Conservation (phyloP, 176 grass and related monocot species). For the Dactylis glomerata region DNA sequence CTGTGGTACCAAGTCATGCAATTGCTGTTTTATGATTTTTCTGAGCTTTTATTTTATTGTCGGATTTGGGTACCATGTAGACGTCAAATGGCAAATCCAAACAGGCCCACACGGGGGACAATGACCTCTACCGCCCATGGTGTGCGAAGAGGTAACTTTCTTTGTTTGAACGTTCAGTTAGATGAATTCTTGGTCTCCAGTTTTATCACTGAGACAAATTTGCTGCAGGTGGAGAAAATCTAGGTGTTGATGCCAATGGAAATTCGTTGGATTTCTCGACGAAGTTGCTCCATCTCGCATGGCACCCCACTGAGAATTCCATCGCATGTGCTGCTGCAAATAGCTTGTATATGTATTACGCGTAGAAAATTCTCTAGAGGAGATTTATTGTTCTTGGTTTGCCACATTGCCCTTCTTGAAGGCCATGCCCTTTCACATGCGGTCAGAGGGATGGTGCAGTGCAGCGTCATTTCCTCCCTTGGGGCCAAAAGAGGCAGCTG, state of each 20-base stretch:
- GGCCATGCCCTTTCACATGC: slow-evolving; percentile 20
- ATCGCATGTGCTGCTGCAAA: slow-evolving; percentile 93
- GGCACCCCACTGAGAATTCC: slow-evolving; percentile 89
- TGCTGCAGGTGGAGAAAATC: slow-evolving; percentile 69
- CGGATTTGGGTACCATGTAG: slow-evolving; percentile 31
- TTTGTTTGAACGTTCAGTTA: background rate
- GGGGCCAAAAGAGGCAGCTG: slow-evolving; percentile 31
- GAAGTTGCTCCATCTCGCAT: slow-evolving; percentile 86
- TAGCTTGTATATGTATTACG: slow-evolving; percentile 99
- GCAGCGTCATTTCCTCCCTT: slow-evolving; percentile 12
- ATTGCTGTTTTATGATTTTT: slow-evolving; percentile 19
- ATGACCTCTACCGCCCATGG: slow-evolving; percentile 58
- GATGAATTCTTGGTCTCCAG: background rate
- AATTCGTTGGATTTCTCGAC: slow-evolving; percentile 77
- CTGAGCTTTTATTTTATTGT: slow-evolving; percentile 17
- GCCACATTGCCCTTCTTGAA: slow-evolving; percentile 6
- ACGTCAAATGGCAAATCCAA: slow-evolving; percentile 64
- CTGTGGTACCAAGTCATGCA: slow-evolving; percentile 9
- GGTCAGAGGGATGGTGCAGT: slow-evolving; percentile 21
- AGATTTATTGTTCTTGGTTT: slow-evolving; percentile 42
- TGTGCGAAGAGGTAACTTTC: slow-evolving; percentile 58
- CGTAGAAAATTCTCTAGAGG: slow-evolving; percentile 46
- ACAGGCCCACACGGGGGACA: slow-evolving; percentile 53
- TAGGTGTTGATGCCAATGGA: slow-evolving; percentile 69
- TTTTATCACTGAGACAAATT: slow-evolving; percentile 12